phyloP scores from a whole-genome alignment of 768 basidiomycete species.

The Crepidotus variabilis region DNA sequence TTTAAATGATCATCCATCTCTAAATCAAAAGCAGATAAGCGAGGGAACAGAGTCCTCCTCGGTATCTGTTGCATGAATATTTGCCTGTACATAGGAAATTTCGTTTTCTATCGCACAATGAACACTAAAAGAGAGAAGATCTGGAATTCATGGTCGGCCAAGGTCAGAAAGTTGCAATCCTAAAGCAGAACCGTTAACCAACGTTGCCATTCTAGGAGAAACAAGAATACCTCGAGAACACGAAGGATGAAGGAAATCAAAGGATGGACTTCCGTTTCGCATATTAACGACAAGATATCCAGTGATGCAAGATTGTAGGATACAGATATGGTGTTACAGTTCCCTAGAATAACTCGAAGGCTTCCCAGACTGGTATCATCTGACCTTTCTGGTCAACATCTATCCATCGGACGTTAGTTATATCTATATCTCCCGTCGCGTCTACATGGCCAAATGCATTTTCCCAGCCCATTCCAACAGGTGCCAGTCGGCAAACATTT shows the following conservation, averaged over 20 bases:
- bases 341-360: constrained; percentile 49
- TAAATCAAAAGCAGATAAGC: constrained; percentile 38
- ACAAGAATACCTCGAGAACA: constrained; percentile 53
- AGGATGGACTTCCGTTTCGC: constrained; percentile 62
- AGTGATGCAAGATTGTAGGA: neutral
- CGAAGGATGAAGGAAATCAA: constrained; percentile 59
- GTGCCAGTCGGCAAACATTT: constrained; percentile 54
- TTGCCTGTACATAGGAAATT: constrained; percentile 44
- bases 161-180: constrained; percentile 29
- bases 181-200: neutral
- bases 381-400: constrained; percentile 60
- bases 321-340: neutral
- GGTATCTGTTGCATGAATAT: constrained; percentile 54
- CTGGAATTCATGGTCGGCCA: constrained; percentile 47
- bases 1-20: neutral
- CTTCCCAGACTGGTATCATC: constrained; percentile 54
- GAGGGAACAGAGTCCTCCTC: constrained; percentile 55
- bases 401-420: constrained; percentile 49
- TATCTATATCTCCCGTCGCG: constrained; percentile 42
- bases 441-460: constrained; percentile 54
- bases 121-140: constrained; percentile 45
- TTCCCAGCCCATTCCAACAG: constrained; percentile 62
- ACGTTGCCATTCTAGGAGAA: constrained; percentile 36
- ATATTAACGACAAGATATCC: constrained; percentile 31
- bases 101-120: constrained; percentile 50